These are phyloP conservation scores for Ophiobolus disseminans DNA, from an alignment of 2,329 filamentous ascomycete species.

Conservation along the genomic window DNA sequence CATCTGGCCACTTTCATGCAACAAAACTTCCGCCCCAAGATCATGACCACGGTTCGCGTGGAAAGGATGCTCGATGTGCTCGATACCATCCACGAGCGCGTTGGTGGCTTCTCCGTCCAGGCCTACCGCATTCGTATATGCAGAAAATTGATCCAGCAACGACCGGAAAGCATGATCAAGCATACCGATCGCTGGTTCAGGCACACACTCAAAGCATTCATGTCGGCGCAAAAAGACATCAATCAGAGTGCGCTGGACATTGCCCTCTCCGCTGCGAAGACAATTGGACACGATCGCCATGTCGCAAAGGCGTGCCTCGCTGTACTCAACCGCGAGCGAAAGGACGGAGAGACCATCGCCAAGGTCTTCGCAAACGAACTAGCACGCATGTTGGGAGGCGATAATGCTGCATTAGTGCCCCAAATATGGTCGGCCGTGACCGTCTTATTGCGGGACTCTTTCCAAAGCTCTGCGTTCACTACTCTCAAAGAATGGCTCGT, in stretches of 20 bases:
- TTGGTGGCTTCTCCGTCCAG: conserved; percentile 81
- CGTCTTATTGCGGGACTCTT: conserved; percentile 71
- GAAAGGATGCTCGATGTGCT: conserved; percentile 74
- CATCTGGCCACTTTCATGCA: conserved; percentile 81
- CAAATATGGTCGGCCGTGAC: conserved; percentile 88
- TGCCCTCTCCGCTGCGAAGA: conserved; percentile 73
- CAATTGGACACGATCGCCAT: conserved; percentile 71
- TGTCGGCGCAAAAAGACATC: conserved; percentile 79
- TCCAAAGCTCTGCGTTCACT: conserved; percentile 71
- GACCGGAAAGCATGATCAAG: conserved; percentile 71
- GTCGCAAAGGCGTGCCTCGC: conserved; percentile 72
- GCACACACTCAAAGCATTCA: conserved; percentile 81
- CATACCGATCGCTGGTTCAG: conserved; percentile 79
- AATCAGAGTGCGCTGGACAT: conserved; percentile 75
- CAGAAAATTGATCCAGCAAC: conserved; percentile 75
- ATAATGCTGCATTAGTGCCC: conserved; percentile 72
- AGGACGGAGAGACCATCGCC: conserved; percentile 60
- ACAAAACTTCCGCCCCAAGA: conserved; percentile 77
- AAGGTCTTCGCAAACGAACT: conserved; percentile 73
- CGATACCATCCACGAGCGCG: conserved; percentile 73
- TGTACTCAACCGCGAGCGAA: conserved; percentile 64
- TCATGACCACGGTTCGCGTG: conserved; percentile 75
- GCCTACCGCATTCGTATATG: conserved; percentile 81
- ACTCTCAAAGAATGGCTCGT: conserved; percentile 77
- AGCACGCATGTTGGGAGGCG: conserved; percentile 62